Conservation (phyloP, 768 basidiomycete genomes). For the Mycena maculata region DNA sequence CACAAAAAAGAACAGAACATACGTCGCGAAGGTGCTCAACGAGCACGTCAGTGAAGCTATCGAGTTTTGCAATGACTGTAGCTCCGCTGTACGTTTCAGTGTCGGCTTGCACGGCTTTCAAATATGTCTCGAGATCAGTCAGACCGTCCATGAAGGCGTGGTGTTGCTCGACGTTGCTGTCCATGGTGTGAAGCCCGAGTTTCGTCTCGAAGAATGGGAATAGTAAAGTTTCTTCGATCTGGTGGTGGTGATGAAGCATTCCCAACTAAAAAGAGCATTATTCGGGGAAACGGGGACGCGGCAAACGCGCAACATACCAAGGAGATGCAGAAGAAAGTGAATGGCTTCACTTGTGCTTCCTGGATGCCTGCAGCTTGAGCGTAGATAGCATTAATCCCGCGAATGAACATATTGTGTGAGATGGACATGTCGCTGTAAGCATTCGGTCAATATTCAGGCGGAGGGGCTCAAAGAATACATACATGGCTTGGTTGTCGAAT, state of each 20-base stretch:
- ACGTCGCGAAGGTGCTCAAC: slow-evolving; percentile 44
- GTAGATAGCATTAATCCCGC: slow-evolving; percentile 43
- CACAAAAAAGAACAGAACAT: slow-evolving; percentile 8
- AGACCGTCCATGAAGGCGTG: slow-evolving; percentile 41
- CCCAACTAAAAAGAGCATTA: slow-evolving; percentile 31
- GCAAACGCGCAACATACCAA: slow-evolving; percentile 38
- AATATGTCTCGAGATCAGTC: slow-evolving; percentile 42
- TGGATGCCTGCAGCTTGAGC: slow-evolving; percentile 40
- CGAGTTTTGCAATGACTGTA: slow-evolving; percentile 38
- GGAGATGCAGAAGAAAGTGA: slow-evolving; percentile 42
- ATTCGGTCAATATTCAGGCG: slow-evolving; percentile 2
- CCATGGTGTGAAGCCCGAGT: slow-evolving; percentile 40
- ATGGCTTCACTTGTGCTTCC: slow-evolving; percentile 41
- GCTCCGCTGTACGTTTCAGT: slow-evolving; percentile 63
- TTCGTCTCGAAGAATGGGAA: slow-evolving; percentile 46
- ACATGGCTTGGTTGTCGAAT: slow-evolving; percentile 47
- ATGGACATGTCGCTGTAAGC: slow-evolving; percentile 44
- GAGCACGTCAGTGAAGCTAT: slow-evolving; percentile 42
- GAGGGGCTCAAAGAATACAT: neutral
- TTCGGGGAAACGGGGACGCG: too few relatives aligned
- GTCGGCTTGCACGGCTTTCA: slow-evolving; percentile 69
- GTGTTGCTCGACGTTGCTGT: slow-evolving; percentile 45
- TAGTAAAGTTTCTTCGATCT: slow-evolving; percentile 44
- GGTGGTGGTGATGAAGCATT: slow-evolving; percentile 47
- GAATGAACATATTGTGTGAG: slow-evolving; percentile 47